Base-by-base conservation (phyloP, 176 grass and related monocot species). In the Triticum monococcum region DNA sequence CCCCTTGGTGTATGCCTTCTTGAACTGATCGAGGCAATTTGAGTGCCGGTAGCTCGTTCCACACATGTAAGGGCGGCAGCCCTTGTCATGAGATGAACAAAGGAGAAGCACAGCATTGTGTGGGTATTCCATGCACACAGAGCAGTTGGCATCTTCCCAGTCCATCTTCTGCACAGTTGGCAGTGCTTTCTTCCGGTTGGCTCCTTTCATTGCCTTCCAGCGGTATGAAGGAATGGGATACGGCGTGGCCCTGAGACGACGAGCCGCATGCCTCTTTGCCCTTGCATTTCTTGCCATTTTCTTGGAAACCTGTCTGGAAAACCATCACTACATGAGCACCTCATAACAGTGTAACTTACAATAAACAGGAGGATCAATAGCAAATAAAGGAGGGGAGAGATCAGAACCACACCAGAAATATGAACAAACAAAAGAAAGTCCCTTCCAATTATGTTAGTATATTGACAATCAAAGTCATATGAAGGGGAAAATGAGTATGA, bases 1-100 rank as follows among this genome's bases (percentile, higher is more conserved):
- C n/a, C 85, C 87, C 77, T 96, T 99, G 43, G 93, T 92, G 82
- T 93, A 94, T 3, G 96, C 96, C 73, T 94, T 99, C 82, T 99
- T 91, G 68, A 96, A 99, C 79, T 94, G 97, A 89, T 99, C 94
- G 8, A 99, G 92, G 81, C 97, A 99, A 67, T 99, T 96, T 0
- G 97, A 99, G 89, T 96, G 92, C 43, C 92, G 89, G 57, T 87
- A 90, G 68, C 94, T 99, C 61, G 97, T 96, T 64, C 90, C 94
- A 85, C 97, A 99, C 94, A 96, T 99, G 88, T 96, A 99, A 82
- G 97, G 97, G 59, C 90, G 92, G 9, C 97, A 99, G 10, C 97
- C 97, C 81, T 99, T 94, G 77, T 99, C 94, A 81, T 99, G 92
- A 10, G 97, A 99, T n/a, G 97, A 96, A 78, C 97, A 98, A 11